These are phyloP conservation scores for Umbelopsis isabellina DNA, from an alignment of 192 early-diverging fungal genomes.

Conservation along the genomic window DNA sequence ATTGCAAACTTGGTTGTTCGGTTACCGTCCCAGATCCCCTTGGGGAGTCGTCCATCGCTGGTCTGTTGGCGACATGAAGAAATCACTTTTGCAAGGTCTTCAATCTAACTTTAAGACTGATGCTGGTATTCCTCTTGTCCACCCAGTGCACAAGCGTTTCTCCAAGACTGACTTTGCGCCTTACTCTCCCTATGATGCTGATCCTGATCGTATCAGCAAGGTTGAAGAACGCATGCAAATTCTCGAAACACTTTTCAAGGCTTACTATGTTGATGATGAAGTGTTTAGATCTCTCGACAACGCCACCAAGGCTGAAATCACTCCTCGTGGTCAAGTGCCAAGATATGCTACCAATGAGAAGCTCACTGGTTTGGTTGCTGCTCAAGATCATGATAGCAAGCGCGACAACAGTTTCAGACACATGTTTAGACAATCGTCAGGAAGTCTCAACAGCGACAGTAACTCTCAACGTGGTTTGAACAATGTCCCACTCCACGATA, in stretches of 20 bases:
- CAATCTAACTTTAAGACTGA: slow-evolving; percentile 40
- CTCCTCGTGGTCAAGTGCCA: neutral
- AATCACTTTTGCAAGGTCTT: slow-evolving; percentile 37
- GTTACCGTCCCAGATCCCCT: slow-evolving; percentile 35
- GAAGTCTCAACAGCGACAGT: slow-evolving; percentile 29
- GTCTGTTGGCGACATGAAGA: slow-evolving; percentile 37
- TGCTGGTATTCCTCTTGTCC: slow-evolving; percentile 40
- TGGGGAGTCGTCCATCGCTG: slow-evolving; percentile 43
- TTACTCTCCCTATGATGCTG: slow-evolving; percentile 25
- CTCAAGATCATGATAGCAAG: slow-evolving; percentile 13
- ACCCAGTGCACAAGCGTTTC: slow-evolving; percentile 41
- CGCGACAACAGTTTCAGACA: slow-evolving; percentile 30
- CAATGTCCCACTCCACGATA: slow-evolving; percentile 24
- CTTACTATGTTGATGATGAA: slow-evolving; percentile 44
- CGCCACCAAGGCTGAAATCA: slow-evolving; percentile 24
- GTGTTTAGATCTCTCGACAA: slow-evolving; percentile 39
- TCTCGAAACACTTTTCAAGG: slow-evolving; percentile 40
- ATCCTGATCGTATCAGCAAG: slow-evolving; percentile 35
- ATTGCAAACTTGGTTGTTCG: slow-evolving; percentile 37
- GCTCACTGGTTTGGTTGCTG: slow-evolving; percentile 12
- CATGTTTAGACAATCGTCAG: slow-evolving; percentile 29
- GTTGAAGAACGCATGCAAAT: slow-evolving; percentile 43
- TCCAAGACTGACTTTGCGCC: slow-evolving; percentile 17
- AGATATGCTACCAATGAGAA: slow-evolving; percentile 1
- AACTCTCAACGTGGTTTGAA: slow-evolving; percentile 33